Conservation (phyloP, 1,284 basidiomycete genomes). For the Malassezia restricta region DNA sequence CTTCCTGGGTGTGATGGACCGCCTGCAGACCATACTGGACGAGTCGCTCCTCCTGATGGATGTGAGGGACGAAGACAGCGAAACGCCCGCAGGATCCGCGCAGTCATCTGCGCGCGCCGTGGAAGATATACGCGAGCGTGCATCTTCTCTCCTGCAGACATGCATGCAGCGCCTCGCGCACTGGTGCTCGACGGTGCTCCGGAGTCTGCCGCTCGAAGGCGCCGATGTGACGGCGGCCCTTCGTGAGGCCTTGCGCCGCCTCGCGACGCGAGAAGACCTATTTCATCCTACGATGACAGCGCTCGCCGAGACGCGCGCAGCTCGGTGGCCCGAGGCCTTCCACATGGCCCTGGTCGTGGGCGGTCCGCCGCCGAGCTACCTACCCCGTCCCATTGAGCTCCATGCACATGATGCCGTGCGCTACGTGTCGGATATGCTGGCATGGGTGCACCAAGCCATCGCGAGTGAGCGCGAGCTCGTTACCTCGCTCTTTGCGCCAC, state of each 20-base stretch:
- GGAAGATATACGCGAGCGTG: constrained; percentile 39
- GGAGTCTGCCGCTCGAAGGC: constrained; percentile 50
- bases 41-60: constrained; percentile 77
- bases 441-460: constrained; percentile 93
- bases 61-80: constrained; percentile 58
- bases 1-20: constrained; percentile 77
- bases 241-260: constrained; percentile 61
- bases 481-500: constrained; percentile 20
- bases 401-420: constrained; percentile 92
- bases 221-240: constrained; percentile 64
- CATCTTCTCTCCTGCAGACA: constrained; percentile 68
- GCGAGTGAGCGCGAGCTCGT: constrained; percentile 74
- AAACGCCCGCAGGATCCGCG: not conserved
- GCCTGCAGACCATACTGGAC: constrained; percentile 64
- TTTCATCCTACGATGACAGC: constrained; percentile 53
- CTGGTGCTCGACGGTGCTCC: constrained; percentile 75
- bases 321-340: constrained; percentile 66
- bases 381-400: constrained; percentile 85
- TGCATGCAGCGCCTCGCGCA: constrained; percentile 78
- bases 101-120: not conserved
- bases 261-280: constrained; percentile 55
- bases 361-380: constrained; percentile 59
- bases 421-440: constrained; percentile 95
- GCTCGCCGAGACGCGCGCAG: constrained; percentile 69
- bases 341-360: constrained; percentile 77